Evolutionary conservation across 2,329 filamentous ascomycete genomes (phyloP).

Genomic region (Parastagonospora avenae): DNA sequence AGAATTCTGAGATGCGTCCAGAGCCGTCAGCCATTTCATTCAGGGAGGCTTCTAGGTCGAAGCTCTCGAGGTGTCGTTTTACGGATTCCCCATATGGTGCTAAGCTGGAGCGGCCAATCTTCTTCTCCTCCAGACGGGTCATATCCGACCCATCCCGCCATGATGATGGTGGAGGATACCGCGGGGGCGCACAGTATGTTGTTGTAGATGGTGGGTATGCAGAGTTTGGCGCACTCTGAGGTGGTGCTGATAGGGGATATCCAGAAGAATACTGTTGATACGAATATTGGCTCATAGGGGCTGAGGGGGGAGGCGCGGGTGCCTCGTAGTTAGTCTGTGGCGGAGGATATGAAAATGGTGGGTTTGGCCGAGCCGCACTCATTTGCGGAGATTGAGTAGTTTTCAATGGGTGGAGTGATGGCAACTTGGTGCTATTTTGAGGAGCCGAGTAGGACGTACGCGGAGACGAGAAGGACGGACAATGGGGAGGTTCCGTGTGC

Average conservation of each 20-base stretch:
- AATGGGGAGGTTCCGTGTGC: conserved; percentile 35
- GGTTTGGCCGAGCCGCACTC: conserved; percentile 25
- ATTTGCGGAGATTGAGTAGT: conserved; percentile 44
- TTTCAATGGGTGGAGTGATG: conserved; percentile 44
- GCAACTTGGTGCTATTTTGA: conserved; percentile 41
- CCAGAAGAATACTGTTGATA: conserved; percentile 50
- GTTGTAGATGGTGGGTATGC: conserved; percentile 50
- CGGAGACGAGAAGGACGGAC: conserved; percentile 35
- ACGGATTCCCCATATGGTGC: conserved; percentile 55
- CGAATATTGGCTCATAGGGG: conserved; percentile 47
- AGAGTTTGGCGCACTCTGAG: conserved; percentile 42
- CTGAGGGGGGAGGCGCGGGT: conserved; percentile 39
- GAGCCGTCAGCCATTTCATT: conserved; percentile 57
- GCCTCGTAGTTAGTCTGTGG: conserved; percentile 46
- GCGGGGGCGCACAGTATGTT: conserved; percentile 47
- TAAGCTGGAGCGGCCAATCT: conserved; percentile 38
- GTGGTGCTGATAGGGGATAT: conserved; percentile 48
- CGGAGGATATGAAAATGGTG: conserved; percentile 38
- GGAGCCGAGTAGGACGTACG: conserved; percentile 34
- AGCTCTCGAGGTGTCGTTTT: conserved; percentile 68
- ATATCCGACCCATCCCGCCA: conserved; percentile 48
- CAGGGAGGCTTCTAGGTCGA: conserved; percentile 61
- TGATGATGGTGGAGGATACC: conserved; percentile 41
- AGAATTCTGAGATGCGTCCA: conserved; percentile 54
- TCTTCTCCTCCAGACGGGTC: conserved; percentile 43